These are phyloP conservation scores for Syzygium malaccense DNA, from an alignment of 441 rosid genomes.

Conservation along the genomic window DNA sequence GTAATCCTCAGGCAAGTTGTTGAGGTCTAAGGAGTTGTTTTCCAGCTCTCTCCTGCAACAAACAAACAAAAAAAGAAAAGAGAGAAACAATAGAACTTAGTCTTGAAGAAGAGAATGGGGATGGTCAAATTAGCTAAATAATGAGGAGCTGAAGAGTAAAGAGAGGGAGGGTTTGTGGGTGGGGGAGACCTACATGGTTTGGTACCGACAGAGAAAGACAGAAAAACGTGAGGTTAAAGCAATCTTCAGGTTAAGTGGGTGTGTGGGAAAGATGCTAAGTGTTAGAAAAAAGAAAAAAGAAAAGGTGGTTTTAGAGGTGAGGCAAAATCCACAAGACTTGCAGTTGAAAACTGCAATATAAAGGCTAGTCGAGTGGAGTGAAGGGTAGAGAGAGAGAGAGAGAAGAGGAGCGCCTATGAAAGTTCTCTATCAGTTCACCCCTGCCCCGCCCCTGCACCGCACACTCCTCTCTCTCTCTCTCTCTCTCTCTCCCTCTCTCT, in stretches of 20 bases:
- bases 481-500: slow-evolving; percentile 25
- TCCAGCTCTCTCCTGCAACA: slow-evolving; percentile 62
- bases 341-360: slow-evolving; percentile 54
- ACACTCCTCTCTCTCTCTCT: slow-evolving; percentile 27
- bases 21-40: slow-evolving; percentile 77
- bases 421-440: slow-evolving; percentile 70
- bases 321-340: slow-evolving; percentile 30
- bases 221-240: slow-evolving; percentile 8
- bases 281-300: neutral
- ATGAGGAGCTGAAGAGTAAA: slow-evolving; percentile 1
- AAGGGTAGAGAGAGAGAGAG: neutral
- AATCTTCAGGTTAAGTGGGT: slow-evolving; percentile 26
- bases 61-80: neutral
- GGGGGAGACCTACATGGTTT: slow-evolving; percentile 48
- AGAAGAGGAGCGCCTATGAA: slow-evolving; percentile 37
- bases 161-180: neutral
- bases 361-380: slow-evolving; percentile 56
- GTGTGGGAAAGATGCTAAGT: slow-evolving; percentile 16
- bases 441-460: slow-evolving; percentile 48
- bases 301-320: neutral
- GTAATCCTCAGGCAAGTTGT: slow-evolving; percentile 86
- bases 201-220: slow-evolving; percentile 51
- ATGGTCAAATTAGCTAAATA: neutral
- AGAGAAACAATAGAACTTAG: neutral
- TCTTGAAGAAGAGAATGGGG: slow-evolving; percentile 1